Evolutionary conservation across 306 rosid genomes (phyloP).

Genomic region (Ceratonia siliqua): DNA sequence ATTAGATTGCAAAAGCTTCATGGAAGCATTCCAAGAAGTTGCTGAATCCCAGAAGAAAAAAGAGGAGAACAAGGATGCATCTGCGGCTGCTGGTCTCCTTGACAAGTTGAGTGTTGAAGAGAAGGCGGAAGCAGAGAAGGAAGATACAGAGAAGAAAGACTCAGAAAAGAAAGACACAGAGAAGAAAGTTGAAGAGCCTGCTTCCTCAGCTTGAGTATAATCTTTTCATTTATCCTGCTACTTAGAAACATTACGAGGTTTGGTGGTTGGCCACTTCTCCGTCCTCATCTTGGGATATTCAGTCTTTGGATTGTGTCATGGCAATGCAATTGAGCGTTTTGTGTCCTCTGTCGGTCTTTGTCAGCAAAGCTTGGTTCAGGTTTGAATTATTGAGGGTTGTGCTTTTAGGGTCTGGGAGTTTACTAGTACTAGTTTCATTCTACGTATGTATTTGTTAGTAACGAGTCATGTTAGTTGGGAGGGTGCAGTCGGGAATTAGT

Average conservation of each 20-base stretch:
- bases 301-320: constrained; percentile 48
- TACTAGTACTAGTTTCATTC: constrained; percentile 37
- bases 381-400: constrained; percentile 50
- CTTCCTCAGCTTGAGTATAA: constrained; percentile 53
- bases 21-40: constrained; percentile 89
- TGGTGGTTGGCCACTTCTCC: constrained; percentile 42
- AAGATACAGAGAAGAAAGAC: constrained; percentile 42
- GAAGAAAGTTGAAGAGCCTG: constrained; percentile 60
- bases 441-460: constrained; percentile 40
- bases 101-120: constrained; percentile 78
- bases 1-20: constrained; percentile 78
- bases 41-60: constrained; percentile 72
- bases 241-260: constrained; percentile 48
- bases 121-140: constrained; percentile 42
- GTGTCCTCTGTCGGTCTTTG: constrained; percentile 46
- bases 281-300: constrained; percentile 42
- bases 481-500: constrained; percentile 31
- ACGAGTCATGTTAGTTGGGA: constrained; percentile 36
- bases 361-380: constrained; percentile 46
- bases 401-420: constrained; percentile 52
- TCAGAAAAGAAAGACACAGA: constrained; percentile 54
- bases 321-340: constrained; percentile 41
- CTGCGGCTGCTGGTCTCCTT: constrained; percentile 74
- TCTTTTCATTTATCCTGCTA: constrained; percentile 30
- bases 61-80: constrained; percentile 63